phyloP scores from a whole-genome alignment of 768 basidiomycete species.

The Podaxis sp. region DNA sequence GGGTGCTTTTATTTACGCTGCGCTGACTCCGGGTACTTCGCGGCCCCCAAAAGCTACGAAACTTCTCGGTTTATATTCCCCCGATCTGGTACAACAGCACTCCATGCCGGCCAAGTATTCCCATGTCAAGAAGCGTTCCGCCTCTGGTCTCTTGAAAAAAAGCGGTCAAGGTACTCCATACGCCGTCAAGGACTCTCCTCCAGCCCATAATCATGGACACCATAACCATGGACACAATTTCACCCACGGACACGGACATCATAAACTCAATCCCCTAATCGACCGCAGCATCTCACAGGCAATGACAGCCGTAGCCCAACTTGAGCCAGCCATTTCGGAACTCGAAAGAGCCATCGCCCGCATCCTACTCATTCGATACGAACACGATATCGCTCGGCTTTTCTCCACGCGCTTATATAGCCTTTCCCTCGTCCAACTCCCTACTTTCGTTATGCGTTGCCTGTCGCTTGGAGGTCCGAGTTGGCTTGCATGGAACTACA shows the following conservation, averaged over 20 bases:
- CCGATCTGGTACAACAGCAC: not conserved
- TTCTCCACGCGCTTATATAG: slow-evolving; percentile 70
- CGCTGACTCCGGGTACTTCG: not conserved
- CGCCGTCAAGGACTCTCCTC: slow-evolving; percentile 29
- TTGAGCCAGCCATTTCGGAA: slow-evolving; percentile 53
- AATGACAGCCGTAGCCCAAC: slow-evolving; percentile 58
- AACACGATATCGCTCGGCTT: slow-evolving; percentile 72
- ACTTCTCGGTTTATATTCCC: not conserved
- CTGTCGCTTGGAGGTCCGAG: slow-evolving; percentile 58
- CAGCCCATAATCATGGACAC: slow-evolving; percentile 1
- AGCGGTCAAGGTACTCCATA: slow-evolving; percentile 29
- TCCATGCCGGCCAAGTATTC: slow-evolving; percentile 72
- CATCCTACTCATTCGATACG: slow-evolving; percentile 65
- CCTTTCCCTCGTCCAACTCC: slow-evolving; percentile 63
- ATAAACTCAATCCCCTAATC: slow-evolving; percentile 39
- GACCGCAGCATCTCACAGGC: slow-evolving; percentile 57
- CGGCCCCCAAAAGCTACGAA: not conserved
- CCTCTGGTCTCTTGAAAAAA: slow-evolving; percentile 48
- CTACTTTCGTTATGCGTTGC: slow-evolving; percentile 66
- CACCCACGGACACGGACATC: slow-evolving; percentile 8
- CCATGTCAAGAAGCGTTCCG: slow-evolving; percentile 66
- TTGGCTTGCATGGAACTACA: slow-evolving; percentile 68
- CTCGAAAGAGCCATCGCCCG: slow-evolving; percentile 69
- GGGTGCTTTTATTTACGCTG: too few relatives aligned
- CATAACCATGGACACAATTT: slow-evolving; percentile 6